These are phyloP conservation scores for Cryphonectria parasitica DNA, from an alignment of 2,329 filamentous ascomycete species.

Conservation along the genomic window DNA sequence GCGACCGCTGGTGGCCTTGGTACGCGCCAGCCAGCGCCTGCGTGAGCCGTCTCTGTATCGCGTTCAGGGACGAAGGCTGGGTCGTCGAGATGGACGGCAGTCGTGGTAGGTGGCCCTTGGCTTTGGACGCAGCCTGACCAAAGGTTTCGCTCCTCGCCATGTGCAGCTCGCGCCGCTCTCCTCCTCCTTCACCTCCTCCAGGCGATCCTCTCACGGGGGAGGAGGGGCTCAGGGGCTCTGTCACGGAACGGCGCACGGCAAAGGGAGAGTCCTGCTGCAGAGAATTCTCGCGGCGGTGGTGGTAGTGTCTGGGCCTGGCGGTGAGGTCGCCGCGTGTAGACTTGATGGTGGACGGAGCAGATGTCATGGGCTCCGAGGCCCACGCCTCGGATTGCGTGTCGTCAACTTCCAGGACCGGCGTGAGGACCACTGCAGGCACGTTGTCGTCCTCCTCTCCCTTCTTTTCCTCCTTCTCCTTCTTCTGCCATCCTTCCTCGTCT, in stretches of 20 bases:
- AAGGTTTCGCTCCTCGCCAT: slow-evolving; percentile 15
- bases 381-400: slow-evolving; percentile 23
- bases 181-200: not conserved
- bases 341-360: slow-evolving; percentile 13
- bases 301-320: slow-evolving; percentile 14
- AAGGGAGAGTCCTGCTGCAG: slow-evolving; percentile 8
- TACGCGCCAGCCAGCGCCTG: slow-evolving; percentile 9
- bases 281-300: not conserved
- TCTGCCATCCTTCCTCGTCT: not conserved
- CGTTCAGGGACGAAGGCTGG: slow-evolving; percentile 15
- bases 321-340: slow-evolving; percentile 22
- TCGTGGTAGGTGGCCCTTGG: slow-evolving; percentile 8
- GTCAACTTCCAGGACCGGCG: slow-evolving; percentile 20
- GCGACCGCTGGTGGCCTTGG: not conserved
- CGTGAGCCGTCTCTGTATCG: slow-evolving; percentile 16
- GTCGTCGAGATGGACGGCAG: slow-evolving; percentile 22
- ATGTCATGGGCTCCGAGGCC: slow-evolving; percentile 16
- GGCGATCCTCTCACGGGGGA: not conserved
- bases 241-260: not conserved
- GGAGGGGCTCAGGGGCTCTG: slow-evolving; percentile 4
- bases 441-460: not conserved
- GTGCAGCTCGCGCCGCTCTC: not conserved
- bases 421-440: not conserved
- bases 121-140: not conserved
- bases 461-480: not conserved